A percentile compares a stretch with the other conserved stretches of the same genome.
These are phyloP conservation scores for Ramaria sp. DNA, from an alignment of 768 basidiomycete species.

Conservation along the genomic window DNA sequence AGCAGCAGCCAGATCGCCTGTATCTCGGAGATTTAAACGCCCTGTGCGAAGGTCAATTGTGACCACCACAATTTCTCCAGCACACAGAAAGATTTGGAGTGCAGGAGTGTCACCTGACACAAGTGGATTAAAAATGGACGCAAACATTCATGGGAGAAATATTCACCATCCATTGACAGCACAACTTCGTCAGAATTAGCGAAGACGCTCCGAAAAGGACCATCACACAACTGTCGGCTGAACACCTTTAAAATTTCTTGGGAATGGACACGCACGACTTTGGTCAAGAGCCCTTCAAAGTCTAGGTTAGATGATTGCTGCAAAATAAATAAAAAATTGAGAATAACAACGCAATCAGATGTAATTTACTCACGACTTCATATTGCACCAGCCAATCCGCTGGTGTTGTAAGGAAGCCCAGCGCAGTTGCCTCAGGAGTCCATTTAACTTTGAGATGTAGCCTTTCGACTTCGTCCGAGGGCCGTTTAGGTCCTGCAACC, in stretches of 20 bases:
- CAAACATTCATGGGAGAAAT: background rate
- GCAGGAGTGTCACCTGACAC: slow-evolving; percentile 40
- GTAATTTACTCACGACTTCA: slow-evolving; percentile 40
- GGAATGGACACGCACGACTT: slow-evolving; percentile 56
- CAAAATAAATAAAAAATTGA: background rate
- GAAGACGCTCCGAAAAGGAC: slow-evolving; percentile 44
- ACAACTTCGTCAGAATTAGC: slow-evolving; percentile 48
- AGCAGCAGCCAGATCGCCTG: slow-evolving; percentile 67
- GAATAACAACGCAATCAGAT: background rate
- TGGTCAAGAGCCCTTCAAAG: slow-evolving; percentile 56
- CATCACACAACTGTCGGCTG: slow-evolving; percentile 41
- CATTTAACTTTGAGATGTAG: slow-evolving; percentile 61
- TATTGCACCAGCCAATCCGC: slow-evolving; percentile 39
- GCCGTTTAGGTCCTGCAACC: background rate
- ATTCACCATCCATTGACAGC: slow-evolving; percentile 44
- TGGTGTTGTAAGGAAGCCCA: slow-evolving; percentile 45
- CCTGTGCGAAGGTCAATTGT: slow-evolving; percentile 76
- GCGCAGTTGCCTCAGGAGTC: slow-evolving; percentile 60
- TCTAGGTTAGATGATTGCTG: slow-evolving; percentile 63
- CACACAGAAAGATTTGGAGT: slow-evolving; percentile 60
- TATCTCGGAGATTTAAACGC: slow-evolving; percentile 65
- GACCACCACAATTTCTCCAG: slow-evolving; percentile 65
- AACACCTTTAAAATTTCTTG: slow-evolving; percentile 48
- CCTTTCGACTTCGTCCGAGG: slow-evolving; percentile 70
- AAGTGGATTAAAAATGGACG: background rate